A percentile compares a stretch with the other conserved stretches of the same genome.
These are phyloP conservation scores for Leucosporidium scottii DNA, from an alignment of 768 basidiomycete species.

Conservation along the genomic window DNA sequence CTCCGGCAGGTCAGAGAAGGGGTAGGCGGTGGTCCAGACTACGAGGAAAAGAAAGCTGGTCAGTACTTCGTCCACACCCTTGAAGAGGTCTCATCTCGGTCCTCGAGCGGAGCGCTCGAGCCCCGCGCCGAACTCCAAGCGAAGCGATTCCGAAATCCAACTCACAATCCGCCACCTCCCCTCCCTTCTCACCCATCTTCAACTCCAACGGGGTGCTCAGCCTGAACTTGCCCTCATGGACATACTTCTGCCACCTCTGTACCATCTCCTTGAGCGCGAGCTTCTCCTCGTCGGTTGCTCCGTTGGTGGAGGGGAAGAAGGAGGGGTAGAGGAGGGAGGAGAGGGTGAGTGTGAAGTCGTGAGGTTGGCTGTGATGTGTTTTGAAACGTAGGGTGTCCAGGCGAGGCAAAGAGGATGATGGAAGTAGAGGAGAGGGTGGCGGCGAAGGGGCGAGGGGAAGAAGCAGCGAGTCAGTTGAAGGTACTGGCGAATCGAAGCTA, in stretches of 20 bases:
- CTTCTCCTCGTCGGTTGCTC: constrained; percentile 38
- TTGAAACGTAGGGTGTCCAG: constrained; percentile 51
- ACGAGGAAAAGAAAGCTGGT: background rate
- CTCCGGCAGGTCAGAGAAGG: constrained; percentile 27
- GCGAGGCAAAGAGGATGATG: constrained; percentile 52
- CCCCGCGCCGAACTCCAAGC: too few species aligned
- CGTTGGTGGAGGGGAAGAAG: constrained; percentile 53
- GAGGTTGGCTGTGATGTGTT: constrained; percentile 50
- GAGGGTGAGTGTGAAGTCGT: constrained; percentile 65
- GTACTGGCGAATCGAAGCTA: background rate
- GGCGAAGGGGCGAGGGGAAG: constrained; percentile 57
- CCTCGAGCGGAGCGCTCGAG: background rate
- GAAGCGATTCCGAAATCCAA: background rate
- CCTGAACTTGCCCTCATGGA: constrained; percentile 62
- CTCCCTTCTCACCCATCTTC: constrained; percentile 14
- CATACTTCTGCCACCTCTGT: constrained; percentile 62
- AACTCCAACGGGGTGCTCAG: constrained; percentile 57
- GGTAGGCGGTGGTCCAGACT: constrained; percentile 33
- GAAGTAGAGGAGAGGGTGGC: constrained; percentile 43
- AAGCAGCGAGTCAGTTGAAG: constrained; percentile 51
- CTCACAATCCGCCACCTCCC: constrained; percentile 19
- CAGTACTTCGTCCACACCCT: too few species aligned
- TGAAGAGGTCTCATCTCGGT: too few species aligned
- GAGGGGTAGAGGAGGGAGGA: constrained; percentile 46
- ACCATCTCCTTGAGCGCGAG: constrained; percentile 53